Conservation (phyloP, 2,329 filamentous ascomycete species). For the Penicillium capsulatum region DNA sequence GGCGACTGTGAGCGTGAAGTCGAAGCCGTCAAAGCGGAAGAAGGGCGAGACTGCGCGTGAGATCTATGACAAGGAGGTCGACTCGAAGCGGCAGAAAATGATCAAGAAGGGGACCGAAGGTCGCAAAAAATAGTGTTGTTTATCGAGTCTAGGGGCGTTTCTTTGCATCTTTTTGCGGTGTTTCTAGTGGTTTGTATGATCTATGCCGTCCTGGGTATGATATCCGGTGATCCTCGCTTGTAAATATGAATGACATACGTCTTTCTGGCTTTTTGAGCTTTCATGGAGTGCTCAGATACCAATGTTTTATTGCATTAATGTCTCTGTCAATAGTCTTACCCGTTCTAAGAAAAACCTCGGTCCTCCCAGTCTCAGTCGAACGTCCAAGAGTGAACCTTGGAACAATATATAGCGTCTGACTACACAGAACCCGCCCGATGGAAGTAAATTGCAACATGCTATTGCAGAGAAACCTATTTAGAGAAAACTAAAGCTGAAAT, state of each 20-base stretch:
- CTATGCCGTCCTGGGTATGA: constrained; percentile 8
- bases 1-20: constrained; percentile 61
- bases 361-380: too few species aligned
- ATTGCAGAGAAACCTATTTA: too few species aligned
- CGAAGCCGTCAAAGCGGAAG: constrained; percentile 74
- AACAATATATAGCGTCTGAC: too few species aligned
- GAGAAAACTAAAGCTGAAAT: too few species aligned
- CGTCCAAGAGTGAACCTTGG: too few species aligned
- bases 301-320: too few species aligned
- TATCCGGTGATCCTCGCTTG: constrained; percentile 11
- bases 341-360: too few species aligned
- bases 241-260: constrained; percentile 20
- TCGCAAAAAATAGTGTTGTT: constrained; percentile 31
- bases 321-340: too few species aligned
- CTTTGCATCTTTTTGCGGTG: constrained; percentile 13
- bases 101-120: constrained; percentile 45
- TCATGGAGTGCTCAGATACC: too few species aligned
- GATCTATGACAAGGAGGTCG: constrained; percentile 43
- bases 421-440: too few species aligned
- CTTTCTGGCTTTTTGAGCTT: not conserved
- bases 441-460: too few species aligned
- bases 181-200: constrained; percentile 6
- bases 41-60: constrained; percentile 54
- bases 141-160: constrained; percentile 13
- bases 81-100: constrained; percentile 43